Base-by-base conservation (phyloP, 2,329 filamentous ascomycete genomes). In the Trichoderma pleuroti region DNA sequence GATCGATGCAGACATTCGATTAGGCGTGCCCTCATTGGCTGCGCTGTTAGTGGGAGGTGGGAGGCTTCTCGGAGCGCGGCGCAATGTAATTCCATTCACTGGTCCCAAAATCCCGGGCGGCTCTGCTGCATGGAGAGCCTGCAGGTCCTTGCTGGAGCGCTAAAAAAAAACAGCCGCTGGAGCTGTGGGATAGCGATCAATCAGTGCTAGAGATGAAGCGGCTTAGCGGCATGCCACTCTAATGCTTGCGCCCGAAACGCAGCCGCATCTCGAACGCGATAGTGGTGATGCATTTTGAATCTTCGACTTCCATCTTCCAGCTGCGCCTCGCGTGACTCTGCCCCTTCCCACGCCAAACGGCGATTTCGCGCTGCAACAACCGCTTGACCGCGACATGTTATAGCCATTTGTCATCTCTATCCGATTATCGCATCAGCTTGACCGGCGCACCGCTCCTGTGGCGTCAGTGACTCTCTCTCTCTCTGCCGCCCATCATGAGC, bases 401-500 rank as follows among this genome's bases (percentile, higher is more conserved):
- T 79, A 73, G 64, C 54, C 26, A 74, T 72, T 61, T 60, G 39
- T 52, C 49, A 21, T 10, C 54, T 67, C 66, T 46, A 69, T 57
- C 54, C 70, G 46, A 62, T 61, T 62, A 73, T 68, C 60, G 72
- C 68, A 72, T 59, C 57, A 68, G 72, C 16, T 62, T 74, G 73
- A 71, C 72, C 74, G 73, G 74, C 74, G 72, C 73, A 72, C 68
- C 72, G 67, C 71, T 71, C 74, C 65, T 73, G 72, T 74, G 62
- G 72, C 69, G 36, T 65, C 70, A 61, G 28, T 63, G 30, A 56
- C 46, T 12, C 10, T 24, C 69, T 56, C 69, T 56, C 64, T 69
- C 54, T 28, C 61, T 57, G 42, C 52, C 60, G 36, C 60, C 59
- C 70, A 59, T 79, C 83, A 98, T 97, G 92, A 97, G 94, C 83